Evolutionary conservation across 192 early-diverging fungal species (phyloP).

Genomic region (Funneliformis geosporum): DNA sequence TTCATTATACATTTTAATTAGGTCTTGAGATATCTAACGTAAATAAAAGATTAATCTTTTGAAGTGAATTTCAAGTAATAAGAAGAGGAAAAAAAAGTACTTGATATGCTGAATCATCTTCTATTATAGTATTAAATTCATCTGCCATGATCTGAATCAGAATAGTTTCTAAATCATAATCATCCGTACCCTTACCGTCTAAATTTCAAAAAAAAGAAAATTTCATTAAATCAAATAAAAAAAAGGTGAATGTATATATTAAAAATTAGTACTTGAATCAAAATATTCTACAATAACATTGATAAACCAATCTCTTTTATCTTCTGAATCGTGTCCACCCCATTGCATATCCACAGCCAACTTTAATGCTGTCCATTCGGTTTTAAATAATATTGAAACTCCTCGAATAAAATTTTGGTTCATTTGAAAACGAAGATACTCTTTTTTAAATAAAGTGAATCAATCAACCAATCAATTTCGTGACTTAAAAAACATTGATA

Average conservation of each 20-base stretch:
- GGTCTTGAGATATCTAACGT: conserved; percentile 6
- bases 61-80: too few relatives aligned
- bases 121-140: conserved; percentile 55
- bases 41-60: background rate
- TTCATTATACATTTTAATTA: conserved; percentile 12
- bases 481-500: too few relatives aligned
- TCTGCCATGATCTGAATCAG: conserved; percentile 57
- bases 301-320: conserved; percentile 71
- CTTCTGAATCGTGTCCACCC: conserved; percentile 65
- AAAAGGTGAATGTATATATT: background rate
- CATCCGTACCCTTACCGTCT: conserved; percentile 56
- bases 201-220: background rate
- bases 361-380: conserved; percentile 67
- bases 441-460: too few relatives aligned
- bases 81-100: conserved; percentile 25
- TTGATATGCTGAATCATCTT: conserved; percentile 59
- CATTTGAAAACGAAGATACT: background rate
- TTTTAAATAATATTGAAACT: conserved; percentile 2
- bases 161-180: conserved; percentile 57
- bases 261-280: conserved; percentile 50
- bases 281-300: conserved; percentile 67
- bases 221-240: background rate
- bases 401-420: background rate
- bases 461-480: too few relatives aligned
- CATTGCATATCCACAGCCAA: conserved; percentile 71